Evolutionary conservation across 306 rosid species (phyloP), one percentile per base, ranked within the genome.

Genomic region (Heteromeles arbutifolia): DNA sequence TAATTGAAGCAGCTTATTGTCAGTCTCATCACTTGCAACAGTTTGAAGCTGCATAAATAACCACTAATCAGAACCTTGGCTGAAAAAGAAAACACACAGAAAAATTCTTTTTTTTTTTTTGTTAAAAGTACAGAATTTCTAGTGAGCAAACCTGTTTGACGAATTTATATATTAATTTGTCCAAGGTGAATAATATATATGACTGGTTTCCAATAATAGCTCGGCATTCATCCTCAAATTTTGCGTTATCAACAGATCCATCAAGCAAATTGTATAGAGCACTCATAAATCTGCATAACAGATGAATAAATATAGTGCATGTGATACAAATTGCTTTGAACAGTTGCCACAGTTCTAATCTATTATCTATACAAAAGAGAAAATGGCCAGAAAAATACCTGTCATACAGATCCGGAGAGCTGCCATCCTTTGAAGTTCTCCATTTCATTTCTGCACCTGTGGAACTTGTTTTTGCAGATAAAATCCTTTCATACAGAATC

Each of bases 201-300:
- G 99, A 96, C 69, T 96, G 98, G 74, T 93, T 96, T 69, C 99
- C 99, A 48, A 90, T 80, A 69, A 89, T 87, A 31, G 99, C 89
- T 79, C 98, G 96, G 78, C 99, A 96, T 77, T 96, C 99, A 75
- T 96, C 99, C 90, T 96, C 99, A 83, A 92, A 96, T 81, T 92
- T 92, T 21, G 91, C 84, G 85, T 92, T 96, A 75, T 96, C 99
- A 21, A 85, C 82, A 70, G 98, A 90, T 61, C 99, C 99, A 75
- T 92, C 97, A 56, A 96, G 96, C 84, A 95, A 87, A 82, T 82
- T 92, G 88, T 89, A 88, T 65, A 95, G 88, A 15, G 92, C 96
- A 84, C 79, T 82, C 86, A 90, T 85, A 68, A 92, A 95, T 84
- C 99, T 95, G 86, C 81, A 80, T 31, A 72, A 44, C 17, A 61